phyloP scores from a whole-genome alignment of 331 rosid species.

The Rosa hybrid region DNA sequence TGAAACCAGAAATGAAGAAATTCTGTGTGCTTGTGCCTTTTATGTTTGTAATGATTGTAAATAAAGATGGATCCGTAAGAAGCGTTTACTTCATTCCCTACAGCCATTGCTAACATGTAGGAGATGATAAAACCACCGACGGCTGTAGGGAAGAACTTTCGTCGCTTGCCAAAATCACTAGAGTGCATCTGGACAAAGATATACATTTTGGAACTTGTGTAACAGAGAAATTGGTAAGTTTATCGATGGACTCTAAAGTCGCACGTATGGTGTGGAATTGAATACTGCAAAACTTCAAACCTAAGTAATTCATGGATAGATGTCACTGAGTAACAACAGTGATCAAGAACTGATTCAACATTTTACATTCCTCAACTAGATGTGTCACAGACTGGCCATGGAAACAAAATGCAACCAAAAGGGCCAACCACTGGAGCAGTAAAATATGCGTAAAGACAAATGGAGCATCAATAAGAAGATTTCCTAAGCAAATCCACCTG shows the following conservation, averaged over 20 bases:
- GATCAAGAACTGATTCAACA: neutral
- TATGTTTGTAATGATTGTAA: neutral
- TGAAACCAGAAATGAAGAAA: neutral
- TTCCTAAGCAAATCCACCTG: neutral
- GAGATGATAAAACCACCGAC: too few species aligned
- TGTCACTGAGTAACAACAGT: neutral
- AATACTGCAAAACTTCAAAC: neutral
- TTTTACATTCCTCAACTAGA: constrained; percentile 10
- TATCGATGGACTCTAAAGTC: neutral
- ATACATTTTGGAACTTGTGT: too few species aligned
- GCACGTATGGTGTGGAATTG: neutral
- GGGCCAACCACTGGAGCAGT: neutral
- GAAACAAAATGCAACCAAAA: constrained; percentile 12
- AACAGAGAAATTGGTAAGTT: neutral
- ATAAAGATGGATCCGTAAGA: too few species aligned
- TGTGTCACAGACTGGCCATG: neutral
- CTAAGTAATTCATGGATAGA: neutral
- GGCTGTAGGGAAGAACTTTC: neutral
- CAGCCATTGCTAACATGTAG: neutral
- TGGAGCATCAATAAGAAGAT: neutral
- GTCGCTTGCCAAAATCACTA: too few species aligned
- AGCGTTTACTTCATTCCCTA: too few species aligned
- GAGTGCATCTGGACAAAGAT: too few species aligned
- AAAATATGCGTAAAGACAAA: neutral
- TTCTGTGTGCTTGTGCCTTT: neutral